A percentile compares a stretch with the other conserved stretches of the same genome.
These are phyloP conservation scores for Periglandula ipomoeae DNA, from an alignment of 2,329 filamentous ascomycete species.

Conservation along the genomic window DNA sequence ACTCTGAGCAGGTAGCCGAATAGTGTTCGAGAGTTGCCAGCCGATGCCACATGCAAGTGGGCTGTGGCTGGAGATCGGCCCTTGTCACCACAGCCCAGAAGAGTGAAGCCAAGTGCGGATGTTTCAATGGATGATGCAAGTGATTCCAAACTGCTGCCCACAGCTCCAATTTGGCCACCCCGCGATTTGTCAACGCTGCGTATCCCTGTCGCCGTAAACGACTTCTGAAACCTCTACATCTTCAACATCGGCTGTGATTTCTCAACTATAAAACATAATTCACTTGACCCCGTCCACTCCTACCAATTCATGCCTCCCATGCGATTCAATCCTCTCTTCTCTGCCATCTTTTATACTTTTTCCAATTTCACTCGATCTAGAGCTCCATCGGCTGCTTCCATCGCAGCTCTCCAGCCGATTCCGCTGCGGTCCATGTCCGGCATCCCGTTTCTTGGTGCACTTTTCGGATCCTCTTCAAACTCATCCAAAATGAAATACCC, in stretches of 20 bases:
- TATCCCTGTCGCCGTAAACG: background rate
- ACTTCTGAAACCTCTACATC: background rate
- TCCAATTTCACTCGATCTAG: constrained; percentile 31
- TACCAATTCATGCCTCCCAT: constrained; percentile 25
- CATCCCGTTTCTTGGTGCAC: constrained; percentile 67
- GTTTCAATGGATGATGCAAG: constrained; percentile 11
- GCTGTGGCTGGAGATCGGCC: constrained; percentile 2
- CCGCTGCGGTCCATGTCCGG: constrained; percentile 56
- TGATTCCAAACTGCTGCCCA: constrained; percentile 9
- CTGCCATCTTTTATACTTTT: constrained; percentile 38
- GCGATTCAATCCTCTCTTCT: constrained; percentile 40
- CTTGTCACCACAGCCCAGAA: background rate
- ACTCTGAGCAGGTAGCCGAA: background rate
- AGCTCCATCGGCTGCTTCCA: constrained; percentile 13
- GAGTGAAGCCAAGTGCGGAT: background rate
- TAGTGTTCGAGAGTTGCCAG: background rate
- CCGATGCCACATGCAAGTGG: background rate
- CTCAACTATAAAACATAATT: background rate
- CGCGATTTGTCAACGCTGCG: constrained; percentile 2
- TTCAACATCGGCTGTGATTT: background rate
- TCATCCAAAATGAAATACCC: constrained; percentile 62
- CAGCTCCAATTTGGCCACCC: constrained; percentile 5
- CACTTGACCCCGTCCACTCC: background rate
- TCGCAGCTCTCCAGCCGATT: constrained; percentile 17
- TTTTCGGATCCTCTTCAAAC: constrained; percentile 56